These are phyloP conservation scores for Coniochaeta sp. DNA, from an alignment of 2,329 filamentous ascomycete species.

Conservation along the genomic window DNA sequence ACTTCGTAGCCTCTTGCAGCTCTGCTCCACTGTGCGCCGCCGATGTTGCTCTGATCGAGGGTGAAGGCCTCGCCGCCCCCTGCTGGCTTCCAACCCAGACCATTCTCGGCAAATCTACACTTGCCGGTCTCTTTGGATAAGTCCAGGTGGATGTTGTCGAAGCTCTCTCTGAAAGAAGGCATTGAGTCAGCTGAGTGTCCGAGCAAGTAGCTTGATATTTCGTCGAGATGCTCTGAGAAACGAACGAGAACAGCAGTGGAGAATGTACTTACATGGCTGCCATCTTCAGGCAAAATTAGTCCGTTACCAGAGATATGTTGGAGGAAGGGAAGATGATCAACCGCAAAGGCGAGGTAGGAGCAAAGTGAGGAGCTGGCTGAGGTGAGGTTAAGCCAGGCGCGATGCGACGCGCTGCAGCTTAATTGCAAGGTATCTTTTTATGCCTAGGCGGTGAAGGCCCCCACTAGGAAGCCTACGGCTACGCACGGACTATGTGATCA, in stretches of 20 bases:
- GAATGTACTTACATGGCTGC: background rate
- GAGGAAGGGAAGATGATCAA: background rate
- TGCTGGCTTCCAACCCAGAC: slow-evolving; percentile 89
- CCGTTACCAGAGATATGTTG: background rate
- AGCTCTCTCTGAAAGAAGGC: slow-evolving; percentile 61
- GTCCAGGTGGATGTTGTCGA: slow-evolving; percentile 95
- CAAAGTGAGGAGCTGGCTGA: background rate
- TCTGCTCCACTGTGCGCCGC: slow-evolving; percentile 86
- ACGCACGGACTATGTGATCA: background rate
- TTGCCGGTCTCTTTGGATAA: slow-evolving; percentile 87
- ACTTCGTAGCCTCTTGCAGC: slow-evolving; percentile 89
- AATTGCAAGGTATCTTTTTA: background rate
- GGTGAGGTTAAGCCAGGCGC: background rate
- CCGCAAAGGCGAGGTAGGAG: background rate
- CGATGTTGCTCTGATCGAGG: slow-evolving; percentile 78
- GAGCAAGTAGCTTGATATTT: background rate
- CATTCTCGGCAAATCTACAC: slow-evolving; percentile 90
- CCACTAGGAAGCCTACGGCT: background rate
- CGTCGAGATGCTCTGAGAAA: background rate
- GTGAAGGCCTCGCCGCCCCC: slow-evolving; percentile 89
- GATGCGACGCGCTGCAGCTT: background rate
- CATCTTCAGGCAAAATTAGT: background rate
- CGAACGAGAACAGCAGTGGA: background rate
- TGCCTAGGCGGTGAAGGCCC: background rate
- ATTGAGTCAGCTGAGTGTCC: slow-evolving; percentile 5